These are phyloP conservation scores for Helicostylum pulchrum DNA, from an alignment of 192 early-diverging fungal genomes.

Conservation along the genomic window DNA sequence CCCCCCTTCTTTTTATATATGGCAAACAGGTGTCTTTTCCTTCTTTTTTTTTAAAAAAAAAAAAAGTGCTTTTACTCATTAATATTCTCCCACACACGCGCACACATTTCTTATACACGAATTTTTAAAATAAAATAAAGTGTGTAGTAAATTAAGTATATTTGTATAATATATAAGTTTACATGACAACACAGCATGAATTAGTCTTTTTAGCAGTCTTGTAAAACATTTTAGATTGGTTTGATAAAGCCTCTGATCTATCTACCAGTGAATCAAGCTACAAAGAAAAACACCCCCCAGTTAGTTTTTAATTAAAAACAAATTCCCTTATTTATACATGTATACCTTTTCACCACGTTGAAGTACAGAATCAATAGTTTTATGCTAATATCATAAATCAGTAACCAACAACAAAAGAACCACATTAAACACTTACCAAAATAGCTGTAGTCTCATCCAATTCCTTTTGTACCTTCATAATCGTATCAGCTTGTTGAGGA, in stretches of 20 bases:
- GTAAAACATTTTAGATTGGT: constrained; percentile 94
- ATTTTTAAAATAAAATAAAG: no score
- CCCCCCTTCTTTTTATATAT: neutral
- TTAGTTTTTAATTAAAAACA: no score
- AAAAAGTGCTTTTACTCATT: no score
- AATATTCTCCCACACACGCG: no score
- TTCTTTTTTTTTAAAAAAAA: no score
- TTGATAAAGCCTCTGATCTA: constrained; percentile 77
- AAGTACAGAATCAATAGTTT: constrained; percentile 89
- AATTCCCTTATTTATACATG: neutral
- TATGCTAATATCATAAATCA: constrained; percentile 50
- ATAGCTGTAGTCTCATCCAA: constrained; percentile 96
- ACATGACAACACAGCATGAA: constrained; percentile 65
- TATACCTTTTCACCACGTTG: constrained; percentile 76
- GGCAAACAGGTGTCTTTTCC: no score
- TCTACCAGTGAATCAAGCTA: constrained; percentile 81
- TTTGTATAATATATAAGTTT: neutral
- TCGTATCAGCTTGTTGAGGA: constrained; percentile 86
- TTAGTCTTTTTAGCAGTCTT: constrained; percentile 92
- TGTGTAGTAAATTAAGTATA: no score
- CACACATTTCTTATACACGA: no score
- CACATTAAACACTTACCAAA: constrained; percentile 51
- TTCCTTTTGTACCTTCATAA: constrained; percentile 92
- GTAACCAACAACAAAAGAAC: no score
- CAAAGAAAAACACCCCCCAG: neutral